Percentiles rank a stretch among this genome's conserved stretches.
Evolutionary conservation across 129 eudicot genomes (phyloP).

Genomic region (Ambrosia artemisiifolia): DNA sequence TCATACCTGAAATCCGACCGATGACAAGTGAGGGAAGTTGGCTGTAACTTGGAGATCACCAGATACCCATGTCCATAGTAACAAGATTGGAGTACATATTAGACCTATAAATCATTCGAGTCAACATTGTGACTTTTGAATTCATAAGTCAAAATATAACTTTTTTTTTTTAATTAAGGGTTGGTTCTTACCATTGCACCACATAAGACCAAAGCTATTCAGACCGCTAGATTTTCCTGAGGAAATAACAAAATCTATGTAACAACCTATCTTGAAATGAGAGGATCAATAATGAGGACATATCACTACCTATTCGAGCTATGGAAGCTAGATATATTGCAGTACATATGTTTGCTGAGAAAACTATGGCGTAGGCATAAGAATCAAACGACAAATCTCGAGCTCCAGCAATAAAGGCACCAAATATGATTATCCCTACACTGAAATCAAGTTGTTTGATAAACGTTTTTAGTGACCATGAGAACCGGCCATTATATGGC

Average conservation of each 20-base stretch:
- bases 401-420: slow-evolving; percentile 55
- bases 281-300: not conserved
- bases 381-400: slow-evolving; percentile 48
- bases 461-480: not conserved
- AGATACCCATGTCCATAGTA: slow-evolving; percentile 45
- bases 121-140: not conserved
- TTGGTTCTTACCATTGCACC: slow-evolving; percentile 53
- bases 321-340: slow-evolving; percentile 50
- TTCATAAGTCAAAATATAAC: not conserved
- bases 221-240: slow-evolving; percentile 57
- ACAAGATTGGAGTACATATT: slow-evolving; percentile 45
- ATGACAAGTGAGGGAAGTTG: slow-evolving; percentile 38
- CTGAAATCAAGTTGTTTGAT: slow-evolving; percentile 35
- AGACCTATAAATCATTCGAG: slow-evolving; percentile 27
- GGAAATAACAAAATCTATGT: slow-evolving; percentile 2
- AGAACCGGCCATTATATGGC: not conserved
- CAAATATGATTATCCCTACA: slow-evolving; percentile 50
- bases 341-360: slow-evolving; percentile 44
- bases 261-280: not conserved
- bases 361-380: slow-evolving; percentile 42
- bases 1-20: slow-evolving; percentile 50
- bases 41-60: slow-evolving; percentile 44
- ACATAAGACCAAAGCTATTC: slow-evolving; percentile 62
- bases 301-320: slow-evolving; percentile 47
- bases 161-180: not conserved